phyloP scores from a whole-genome alignment of 2,329 filamentous ascomycete species.

The Berkeleyomyces rouxiae region DNA sequence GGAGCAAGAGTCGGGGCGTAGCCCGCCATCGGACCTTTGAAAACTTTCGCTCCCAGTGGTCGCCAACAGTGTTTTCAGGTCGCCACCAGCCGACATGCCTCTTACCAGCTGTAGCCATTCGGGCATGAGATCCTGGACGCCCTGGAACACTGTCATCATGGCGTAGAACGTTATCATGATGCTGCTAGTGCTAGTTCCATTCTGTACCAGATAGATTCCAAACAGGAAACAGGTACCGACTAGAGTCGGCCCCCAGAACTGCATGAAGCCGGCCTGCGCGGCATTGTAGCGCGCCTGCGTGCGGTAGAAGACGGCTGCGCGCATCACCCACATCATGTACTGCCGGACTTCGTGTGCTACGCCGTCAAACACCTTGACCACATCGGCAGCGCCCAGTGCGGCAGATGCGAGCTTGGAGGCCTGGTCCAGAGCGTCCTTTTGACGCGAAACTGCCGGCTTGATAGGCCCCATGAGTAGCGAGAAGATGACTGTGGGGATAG shows the following conservation, averaged over 20 bases:
- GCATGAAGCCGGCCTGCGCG: conserved; percentile 54
- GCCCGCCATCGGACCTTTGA: background rate
- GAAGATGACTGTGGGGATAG: conserved; percentile 46
- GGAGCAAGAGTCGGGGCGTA: background rate
- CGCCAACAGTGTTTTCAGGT: conserved; percentile 15
- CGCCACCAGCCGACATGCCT: conserved; percentile 55
- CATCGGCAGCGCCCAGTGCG: conserved; percentile 58
- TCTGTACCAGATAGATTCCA: conserved; percentile 50
- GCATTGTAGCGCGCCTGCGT: conserved; percentile 53
- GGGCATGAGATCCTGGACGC: conserved; percentile 56
- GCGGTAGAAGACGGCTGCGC: conserved; percentile 46
- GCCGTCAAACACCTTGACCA: conserved; percentile 75
- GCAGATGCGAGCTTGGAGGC: conserved; percentile 58
- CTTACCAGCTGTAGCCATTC: conserved; percentile 65
- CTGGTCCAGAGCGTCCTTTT: conserved; percentile 48
- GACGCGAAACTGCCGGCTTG: conserved; percentile 47
- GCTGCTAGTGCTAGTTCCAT: conserved; percentile 43
- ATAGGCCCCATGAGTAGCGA: conserved; percentile 43
- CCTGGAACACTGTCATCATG: conserved; percentile 58
- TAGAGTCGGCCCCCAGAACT: conserved; percentile 57
- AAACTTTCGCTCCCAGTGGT: conserved; percentile 17
- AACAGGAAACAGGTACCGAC: conserved; percentile 90
- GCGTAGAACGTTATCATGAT: conserved; percentile 78
- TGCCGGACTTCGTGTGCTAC: conserved; percentile 50
- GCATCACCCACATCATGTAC: conserved; percentile 41